A percentile compares a stretch with the other conserved stretches of the same genome.
phyloP scores from a whole-genome alignment of 139 green algal genomes.

The Monoraphidium neglectum region DNA sequence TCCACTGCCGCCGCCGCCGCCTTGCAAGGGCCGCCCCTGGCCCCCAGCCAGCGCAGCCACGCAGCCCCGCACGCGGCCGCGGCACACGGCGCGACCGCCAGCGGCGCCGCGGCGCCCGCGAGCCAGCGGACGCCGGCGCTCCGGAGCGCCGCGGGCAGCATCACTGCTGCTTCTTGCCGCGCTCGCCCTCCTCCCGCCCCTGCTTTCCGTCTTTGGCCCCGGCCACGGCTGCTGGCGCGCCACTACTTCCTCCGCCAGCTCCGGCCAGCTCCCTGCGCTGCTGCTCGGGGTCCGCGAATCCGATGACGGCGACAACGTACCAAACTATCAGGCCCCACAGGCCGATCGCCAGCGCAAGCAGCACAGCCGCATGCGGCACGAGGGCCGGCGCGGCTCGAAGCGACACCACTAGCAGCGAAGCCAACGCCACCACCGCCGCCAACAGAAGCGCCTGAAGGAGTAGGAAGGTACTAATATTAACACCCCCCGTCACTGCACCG shows the following conservation, averaged over 20 bases:
- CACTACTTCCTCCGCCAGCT: too few species aligned
- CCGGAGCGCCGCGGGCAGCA: too few species aligned
- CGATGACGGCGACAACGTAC: slow-evolving; percentile 25
- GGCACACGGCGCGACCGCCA: not conserved
- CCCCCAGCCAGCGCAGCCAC: too few species aligned
- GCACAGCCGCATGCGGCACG: slow-evolving; percentile 38
- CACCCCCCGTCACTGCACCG: slow-evolving; percentile 47
- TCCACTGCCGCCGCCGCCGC: too few species aligned
- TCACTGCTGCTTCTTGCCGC: not conserved
- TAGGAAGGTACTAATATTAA: slow-evolving; percentile 57
- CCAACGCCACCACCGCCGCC: not conserved
- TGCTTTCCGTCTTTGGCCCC: too few species aligned
- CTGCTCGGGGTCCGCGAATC: slow-evolving; percentile 22
- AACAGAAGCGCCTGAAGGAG: slow-evolving; percentile 35
- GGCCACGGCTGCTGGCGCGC: too few species aligned
- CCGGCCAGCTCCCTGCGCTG: slow-evolving; percentile 49
- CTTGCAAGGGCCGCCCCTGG: too few species aligned
- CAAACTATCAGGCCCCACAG: slow-evolving; percentile 54
- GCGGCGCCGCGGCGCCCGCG: not conserved
- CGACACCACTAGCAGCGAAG: not conserved
- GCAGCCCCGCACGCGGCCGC: too few species aligned
- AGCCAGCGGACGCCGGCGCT: not conserved
- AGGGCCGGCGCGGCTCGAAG: slow-evolving; percentile 14
- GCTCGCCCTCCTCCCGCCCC: not conserved
- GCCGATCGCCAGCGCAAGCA: slow-evolving; percentile 44